A percentile compares a stretch with the other conserved stretches of the same genome.
Evolutionary conservation across 2,329 filamentous ascomycete genomes (phyloP).

Genomic region (Cercospora canescens): DNA sequence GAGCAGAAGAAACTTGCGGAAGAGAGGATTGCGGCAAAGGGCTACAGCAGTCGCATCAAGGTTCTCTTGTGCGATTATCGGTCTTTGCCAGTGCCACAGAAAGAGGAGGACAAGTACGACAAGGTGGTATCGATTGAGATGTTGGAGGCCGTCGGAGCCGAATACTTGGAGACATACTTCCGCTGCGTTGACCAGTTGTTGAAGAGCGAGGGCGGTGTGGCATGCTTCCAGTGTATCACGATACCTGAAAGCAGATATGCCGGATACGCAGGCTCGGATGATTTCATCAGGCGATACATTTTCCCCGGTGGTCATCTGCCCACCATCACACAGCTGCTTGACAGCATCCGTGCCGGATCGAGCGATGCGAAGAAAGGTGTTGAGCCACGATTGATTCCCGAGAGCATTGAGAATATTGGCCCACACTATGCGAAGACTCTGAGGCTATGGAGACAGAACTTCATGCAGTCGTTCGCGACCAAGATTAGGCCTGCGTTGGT

Average conservation of each 20-base stretch:
- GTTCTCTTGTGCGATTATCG: conserved; percentile 71
- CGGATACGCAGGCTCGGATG: conserved; percentile 65
- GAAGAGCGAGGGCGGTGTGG: conserved; percentile 66
- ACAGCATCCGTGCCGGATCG: conserved; percentile 63
- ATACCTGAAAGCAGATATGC: conserved; percentile 69
- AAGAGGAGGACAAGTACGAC: conserved; percentile 54
- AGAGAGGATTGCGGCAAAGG: conserved; percentile 61
- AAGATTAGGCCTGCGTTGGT: conserved; percentile 62
- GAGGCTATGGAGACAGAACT: conserved; percentile 67
- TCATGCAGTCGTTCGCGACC: conserved; percentile 61
- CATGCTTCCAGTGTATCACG: conserved; percentile 75
- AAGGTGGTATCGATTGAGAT: conserved; percentile 77
- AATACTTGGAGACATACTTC: conserved; percentile 69
- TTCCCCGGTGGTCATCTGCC: conserved; percentile 76
- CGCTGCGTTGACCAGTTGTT: conserved; percentile 62
- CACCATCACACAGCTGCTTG: conserved; percentile 64
- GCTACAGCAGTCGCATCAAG: conserved; percentile 61
- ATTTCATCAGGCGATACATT: conserved; percentile 76
- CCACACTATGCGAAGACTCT: conserved; percentile 72
- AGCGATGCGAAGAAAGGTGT: conserved; percentile 45
- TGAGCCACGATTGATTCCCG: conserved; percentile 57
- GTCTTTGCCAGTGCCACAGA: conserved; percentile 53
- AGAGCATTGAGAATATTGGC: conserved; percentile 70
- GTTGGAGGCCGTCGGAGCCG: conserved; percentile 71
- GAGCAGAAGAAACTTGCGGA: conserved; percentile 71